Evolutionary conservation across 2,329 filamentous ascomycete genomes (phyloP), one percentile per base, ranked within the genome.

Genomic region (Penicillium occitanis): DNA sequence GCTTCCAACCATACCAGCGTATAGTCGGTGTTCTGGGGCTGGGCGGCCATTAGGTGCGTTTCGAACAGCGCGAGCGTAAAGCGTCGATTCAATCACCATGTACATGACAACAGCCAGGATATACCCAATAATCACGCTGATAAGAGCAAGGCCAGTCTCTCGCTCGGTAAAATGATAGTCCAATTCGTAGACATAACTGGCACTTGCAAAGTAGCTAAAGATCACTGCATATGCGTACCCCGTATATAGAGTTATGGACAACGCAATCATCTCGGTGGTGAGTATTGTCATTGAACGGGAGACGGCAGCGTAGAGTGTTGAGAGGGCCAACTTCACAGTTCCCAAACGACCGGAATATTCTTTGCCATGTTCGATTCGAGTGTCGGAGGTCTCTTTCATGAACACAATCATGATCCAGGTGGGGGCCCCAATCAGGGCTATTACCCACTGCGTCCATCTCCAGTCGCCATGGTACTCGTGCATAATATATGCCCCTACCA

Each of bases 171-270:
- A 90, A 58, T 28, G n/a, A 42, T 55, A 67, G 42, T 58, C 58
- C 14, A 63, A 8, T n/a, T 35, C 1, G 79, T 94, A 96, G 65
- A 95, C 90, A 46, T 94, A 85, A 1, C 90, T 88, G 73, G 95
- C 95, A 1, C 91, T 90, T 0, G 91, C 93, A 64, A 96, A 83
- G 81, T 93, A 94, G 50, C 93, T 87, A 73, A 95, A 96, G 2
- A 96, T 85, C 1, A 94, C 82, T 10, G 84, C 90, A 73, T 92
- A 92, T 77, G 90, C 87, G 77, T 91, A 91, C 61, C 88, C 85
- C 82, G 89, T 89, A 79, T 91, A 91, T 66, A 91, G 79, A 50
- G 88, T 89, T 22, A 91, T 77, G 14, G 87, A 78, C 1, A 87
- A 81, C 65, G 91, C 87, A 67, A 91, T 91, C 67, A 89, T 88